These are phyloP conservation scores for Calonectria pteridis DNA, from an alignment of 2,329 filamentous ascomycete genomes.

Conservation along the genomic window DNA sequence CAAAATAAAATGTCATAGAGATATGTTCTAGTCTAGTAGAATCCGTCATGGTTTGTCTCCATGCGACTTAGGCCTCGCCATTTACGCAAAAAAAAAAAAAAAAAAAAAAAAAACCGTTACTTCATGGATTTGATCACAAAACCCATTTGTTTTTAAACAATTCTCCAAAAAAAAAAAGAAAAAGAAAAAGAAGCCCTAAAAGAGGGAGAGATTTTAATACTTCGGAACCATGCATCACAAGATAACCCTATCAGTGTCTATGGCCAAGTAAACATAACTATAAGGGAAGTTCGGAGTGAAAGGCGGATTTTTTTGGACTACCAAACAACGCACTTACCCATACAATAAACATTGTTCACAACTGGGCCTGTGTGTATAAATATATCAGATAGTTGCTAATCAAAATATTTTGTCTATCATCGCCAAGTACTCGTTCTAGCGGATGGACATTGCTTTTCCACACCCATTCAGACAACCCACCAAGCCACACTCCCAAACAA, in stretches of 20 bases:
- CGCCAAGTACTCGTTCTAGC: slow-evolving; percentile 21
- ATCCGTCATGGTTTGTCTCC: no score
- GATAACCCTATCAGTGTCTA: no score
- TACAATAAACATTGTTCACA: not conserved
- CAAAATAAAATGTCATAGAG: no score
- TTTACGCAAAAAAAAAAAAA: no score
- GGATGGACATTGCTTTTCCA: not conserved
- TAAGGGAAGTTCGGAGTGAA: rapidly evolving
- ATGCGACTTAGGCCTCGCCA: not conserved
- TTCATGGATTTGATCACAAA: no score
- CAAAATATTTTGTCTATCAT: slow-evolving; percentile 18
- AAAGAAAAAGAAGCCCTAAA: not conserved
- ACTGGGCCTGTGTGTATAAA: not conserved
- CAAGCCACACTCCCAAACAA: slow-evolving; percentile 9
- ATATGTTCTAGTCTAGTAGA: not conserved
- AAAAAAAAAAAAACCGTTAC: no score
- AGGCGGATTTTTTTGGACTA: not conserved
- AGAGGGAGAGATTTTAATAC: not conserved
- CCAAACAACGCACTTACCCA: not conserved
- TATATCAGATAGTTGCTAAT: not conserved
- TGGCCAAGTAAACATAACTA: not conserved
- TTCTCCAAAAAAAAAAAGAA: not conserved
- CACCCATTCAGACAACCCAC: not conserved
- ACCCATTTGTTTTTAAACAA: no score
- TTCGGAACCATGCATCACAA: not conserved